Conservation (phyloP, 192 early-diverging fungal species). For the Mortierella claussenii region DNA sequence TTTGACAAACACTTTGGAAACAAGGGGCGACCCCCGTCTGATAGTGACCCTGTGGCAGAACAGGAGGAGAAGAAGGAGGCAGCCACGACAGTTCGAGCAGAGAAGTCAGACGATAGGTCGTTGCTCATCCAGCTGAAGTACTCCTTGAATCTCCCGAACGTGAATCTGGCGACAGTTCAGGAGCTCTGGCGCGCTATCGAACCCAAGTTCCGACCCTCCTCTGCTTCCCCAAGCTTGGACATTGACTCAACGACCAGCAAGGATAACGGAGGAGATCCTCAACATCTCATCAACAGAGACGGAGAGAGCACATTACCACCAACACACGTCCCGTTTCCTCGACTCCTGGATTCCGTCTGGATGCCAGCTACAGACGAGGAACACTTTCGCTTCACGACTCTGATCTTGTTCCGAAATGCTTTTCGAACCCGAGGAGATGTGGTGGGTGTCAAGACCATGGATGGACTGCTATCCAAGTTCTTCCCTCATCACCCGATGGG, state of each 20-base stretch:
- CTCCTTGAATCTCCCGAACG: conserved; percentile 13
- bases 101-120: conserved; percentile 23
- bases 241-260: neutral
- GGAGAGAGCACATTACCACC: neutral
- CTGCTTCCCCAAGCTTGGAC: neutral
- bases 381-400: conserved; percentile 24
- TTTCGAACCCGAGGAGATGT: conserved; percentile 26
- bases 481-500: conserved; percentile 23
- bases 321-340: conserved; percentile 35
- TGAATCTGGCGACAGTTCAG: conserved; percentile 20
- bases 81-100: conserved; percentile 1
- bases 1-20: conserved; percentile 39
- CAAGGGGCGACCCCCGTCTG: neutral
- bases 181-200: conserved; percentile 32
- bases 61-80: neutral
- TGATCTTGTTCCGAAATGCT: conserved; percentile 27
- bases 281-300: neutral
- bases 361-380: conserved; percentile 18
- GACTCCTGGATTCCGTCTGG: neutral
- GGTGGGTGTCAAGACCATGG: conserved; percentile 18
- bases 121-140: conserved; percentile 43
- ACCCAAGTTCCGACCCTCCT: neutral
- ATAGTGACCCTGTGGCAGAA: neutral
- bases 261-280: neutral
- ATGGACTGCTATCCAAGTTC: conserved; percentile 9